These are phyloP conservation scores for Neobulgaria alba DNA, from an alignment of 2,329 filamentous ascomycete species.

Conservation along the genomic window DNA sequence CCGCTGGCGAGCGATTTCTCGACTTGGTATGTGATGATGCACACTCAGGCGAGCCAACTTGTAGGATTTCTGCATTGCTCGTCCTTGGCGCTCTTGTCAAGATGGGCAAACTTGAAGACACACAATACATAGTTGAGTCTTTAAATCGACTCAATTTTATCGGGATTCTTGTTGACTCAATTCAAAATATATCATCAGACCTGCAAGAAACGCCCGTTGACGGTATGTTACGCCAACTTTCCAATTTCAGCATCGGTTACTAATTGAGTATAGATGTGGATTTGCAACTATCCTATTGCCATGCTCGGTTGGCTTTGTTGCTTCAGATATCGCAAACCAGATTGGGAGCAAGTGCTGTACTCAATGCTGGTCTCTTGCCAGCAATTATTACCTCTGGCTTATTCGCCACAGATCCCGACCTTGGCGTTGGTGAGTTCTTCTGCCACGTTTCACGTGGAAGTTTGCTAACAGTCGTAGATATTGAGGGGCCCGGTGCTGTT, in stretches of 20 bases:
- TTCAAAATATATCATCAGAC: slow-evolving; percentile 69
- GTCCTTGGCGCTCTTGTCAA: slow-evolving; percentile 72
- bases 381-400: slow-evolving; percentile 74
- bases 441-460: neutral
- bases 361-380: slow-evolving; percentile 82
- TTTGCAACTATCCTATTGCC: slow-evolving; percentile 37
- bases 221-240: slow-evolving; percentile 34
- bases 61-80: slow-evolving; percentile 77
- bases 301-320: slow-evolving; percentile 74
- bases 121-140: slow-evolving; percentile 66
- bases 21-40: slow-evolving; percentile 90
- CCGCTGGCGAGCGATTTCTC: slow-evolving; percentile 72
- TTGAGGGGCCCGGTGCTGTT: slow-evolving; percentile 20
- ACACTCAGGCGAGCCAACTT: slow-evolving; percentile 71
- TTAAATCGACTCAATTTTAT: slow-evolving; percentile 86
- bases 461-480: slow-evolving; percentile 20
- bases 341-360: slow-evolving; percentile 74
- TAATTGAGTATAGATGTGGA: slow-evolving; percentile 28
- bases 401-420: slow-evolving; percentile 84
- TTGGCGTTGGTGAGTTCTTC: slow-evolving; percentile 57
- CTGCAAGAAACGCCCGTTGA: slow-evolving; percentile 48
- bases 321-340: slow-evolving; percentile 77
- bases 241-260: neutral
- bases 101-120: slow-evolving; percentile 63
- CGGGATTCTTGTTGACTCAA: slow-evolving; percentile 78